Conservation (phyloP, 108 stramenopile species). For the Nitzschia inconspicua region DNA sequence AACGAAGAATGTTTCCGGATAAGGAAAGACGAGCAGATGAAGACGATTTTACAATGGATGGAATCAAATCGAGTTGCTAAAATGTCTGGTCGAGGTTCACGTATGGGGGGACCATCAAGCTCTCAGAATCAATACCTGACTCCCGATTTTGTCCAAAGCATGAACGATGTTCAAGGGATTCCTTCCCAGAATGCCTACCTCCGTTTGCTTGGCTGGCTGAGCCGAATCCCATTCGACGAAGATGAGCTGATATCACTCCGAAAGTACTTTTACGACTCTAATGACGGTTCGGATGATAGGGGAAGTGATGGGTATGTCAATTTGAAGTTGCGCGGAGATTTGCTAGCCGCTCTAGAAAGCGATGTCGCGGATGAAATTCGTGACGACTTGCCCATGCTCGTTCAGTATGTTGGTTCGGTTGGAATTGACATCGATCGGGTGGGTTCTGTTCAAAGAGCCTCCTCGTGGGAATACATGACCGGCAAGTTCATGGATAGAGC, state of each 20-base stretch:
- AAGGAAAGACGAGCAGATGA: slow-evolving; percentile 85
- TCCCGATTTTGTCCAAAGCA: slow-evolving; percentile 54
- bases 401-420: slow-evolving; percentile 37
- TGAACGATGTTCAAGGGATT: slow-evolving; percentile 60
- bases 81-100: slow-evolving; percentile 16
- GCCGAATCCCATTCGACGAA: slow-evolving; percentile 87
- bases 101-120: slow-evolving; percentile 9
- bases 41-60: slow-evolving; percentile 80
- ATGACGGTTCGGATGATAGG: slow-evolving; percentile 57
- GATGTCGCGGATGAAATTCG: slow-evolving; percentile 78
- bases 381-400: slow-evolving; percentile 50
- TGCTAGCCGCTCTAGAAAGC: slow-evolving; percentile 80
- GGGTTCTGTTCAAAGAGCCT: neutral
- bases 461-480: slow-evolving; percentile 30
- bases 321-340: slow-evolving; percentile 76
- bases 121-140: slow-evolving; percentile 46
- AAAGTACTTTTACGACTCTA: slow-evolving; percentile 79
- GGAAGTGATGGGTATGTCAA: slow-evolving; percentile 74
- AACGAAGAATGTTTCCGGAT: slow-evolving; percentile 86
- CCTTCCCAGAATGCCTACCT: slow-evolving; percentile 83
- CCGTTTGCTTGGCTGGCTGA: slow-evolving; percentile 79
- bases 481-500: slow-evolving; percentile 21
- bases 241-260: slow-evolving; percentile 77
- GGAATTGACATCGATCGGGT: slow-evolving; percentile 60
- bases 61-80: slow-evolving; percentile 59